Evolutionary conservation across 164 flowering plant species (phyloP).

Genomic region (Liriodendron chinense): DNA sequence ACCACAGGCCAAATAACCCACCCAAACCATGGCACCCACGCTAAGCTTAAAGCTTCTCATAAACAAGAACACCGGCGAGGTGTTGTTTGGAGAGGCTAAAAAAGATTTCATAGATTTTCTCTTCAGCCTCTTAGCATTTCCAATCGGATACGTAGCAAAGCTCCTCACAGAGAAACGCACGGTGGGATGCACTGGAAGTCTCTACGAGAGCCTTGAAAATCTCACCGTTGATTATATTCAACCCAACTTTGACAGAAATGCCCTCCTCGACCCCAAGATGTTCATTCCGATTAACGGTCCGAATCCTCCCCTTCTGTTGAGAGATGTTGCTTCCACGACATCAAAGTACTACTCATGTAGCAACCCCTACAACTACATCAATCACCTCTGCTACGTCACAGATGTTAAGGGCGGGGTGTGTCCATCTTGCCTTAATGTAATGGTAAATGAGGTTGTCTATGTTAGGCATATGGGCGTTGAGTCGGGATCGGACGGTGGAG

Average conservation of each 20-base stretch:
- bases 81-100: background rate
- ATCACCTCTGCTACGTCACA: background rate
- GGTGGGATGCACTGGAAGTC: background rate
- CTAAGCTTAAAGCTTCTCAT: background rate
- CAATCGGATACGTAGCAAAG: background rate
- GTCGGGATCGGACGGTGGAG: background rate
- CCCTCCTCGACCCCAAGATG: background rate
- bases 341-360: background rate
- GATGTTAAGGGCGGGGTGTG: no score
- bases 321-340: no score
- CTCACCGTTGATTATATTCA: background rate
- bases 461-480: no score
- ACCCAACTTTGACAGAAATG: background rate
- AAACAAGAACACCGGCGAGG: background rate
- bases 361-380: background rate
- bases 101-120: background rate
- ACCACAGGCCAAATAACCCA: no score
- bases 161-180: background rate
- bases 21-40: background rate
- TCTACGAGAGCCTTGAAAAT: background rate
- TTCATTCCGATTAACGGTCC: no score
- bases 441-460: no score
- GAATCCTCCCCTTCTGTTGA: background rate
- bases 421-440: no score
- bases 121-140: background rate